Percentiles rank a stretch among this genome's conserved stretches.
phyloP scores from a whole-genome alignment of 768 basidiomycete species.

The Nidularia pulvinata region DNA sequence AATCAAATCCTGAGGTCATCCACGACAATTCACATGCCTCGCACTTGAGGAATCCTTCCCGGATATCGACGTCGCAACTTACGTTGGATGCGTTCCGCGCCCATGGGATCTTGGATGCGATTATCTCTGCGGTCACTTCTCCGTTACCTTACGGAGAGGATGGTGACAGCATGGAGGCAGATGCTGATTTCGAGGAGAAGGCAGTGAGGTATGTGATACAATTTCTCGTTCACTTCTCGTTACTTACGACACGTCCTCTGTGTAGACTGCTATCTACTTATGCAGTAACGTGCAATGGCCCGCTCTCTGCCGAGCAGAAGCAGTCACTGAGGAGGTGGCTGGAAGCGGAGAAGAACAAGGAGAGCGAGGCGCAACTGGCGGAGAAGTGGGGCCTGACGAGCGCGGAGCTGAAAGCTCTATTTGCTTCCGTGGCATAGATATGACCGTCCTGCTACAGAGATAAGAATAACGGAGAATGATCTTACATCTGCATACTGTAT shows the following conservation, averaged over 20 bases:
- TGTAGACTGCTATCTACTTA: conserved; percentile 55
- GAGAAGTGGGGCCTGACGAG: conserved; percentile 24
- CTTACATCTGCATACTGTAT: too few relatives aligned
- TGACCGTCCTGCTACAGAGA: too few relatives aligned
- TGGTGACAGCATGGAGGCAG: conserved; percentile 58
- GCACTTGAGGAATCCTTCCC: conserved; percentile 54
- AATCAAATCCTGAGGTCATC: conserved; percentile 29
- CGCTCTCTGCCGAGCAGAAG: conserved; percentile 22
- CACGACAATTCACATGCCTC: conserved; percentile 76
- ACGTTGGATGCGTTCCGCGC: conserved; percentile 48
- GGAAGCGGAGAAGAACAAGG: conserved; percentile 13
- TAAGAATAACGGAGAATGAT: too few relatives aligned
- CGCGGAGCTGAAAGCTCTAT: conserved; percentile 18
- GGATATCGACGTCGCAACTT: conserved; percentile 46
- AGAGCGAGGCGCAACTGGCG: conserved; percentile 12
- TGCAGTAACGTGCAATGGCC: conserved; percentile 33
- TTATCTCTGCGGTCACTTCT: conserved; percentile 50
- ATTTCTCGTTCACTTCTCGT: not conserved
- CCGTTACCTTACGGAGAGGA: conserved; percentile 69
- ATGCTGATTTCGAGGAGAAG: conserved; percentile 69
- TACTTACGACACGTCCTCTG: not conserved
- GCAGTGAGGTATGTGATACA: conserved; percentile 41
- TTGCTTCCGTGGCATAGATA: not conserved
- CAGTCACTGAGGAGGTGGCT: conserved; percentile 22
- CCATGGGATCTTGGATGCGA: conserved; percentile 42